Evolutionary conservation across 768 basidiomycete genomes (phyloP), one percentile per base, ranked within the genome.

Genomic region (Boletales sp.): DNA sequence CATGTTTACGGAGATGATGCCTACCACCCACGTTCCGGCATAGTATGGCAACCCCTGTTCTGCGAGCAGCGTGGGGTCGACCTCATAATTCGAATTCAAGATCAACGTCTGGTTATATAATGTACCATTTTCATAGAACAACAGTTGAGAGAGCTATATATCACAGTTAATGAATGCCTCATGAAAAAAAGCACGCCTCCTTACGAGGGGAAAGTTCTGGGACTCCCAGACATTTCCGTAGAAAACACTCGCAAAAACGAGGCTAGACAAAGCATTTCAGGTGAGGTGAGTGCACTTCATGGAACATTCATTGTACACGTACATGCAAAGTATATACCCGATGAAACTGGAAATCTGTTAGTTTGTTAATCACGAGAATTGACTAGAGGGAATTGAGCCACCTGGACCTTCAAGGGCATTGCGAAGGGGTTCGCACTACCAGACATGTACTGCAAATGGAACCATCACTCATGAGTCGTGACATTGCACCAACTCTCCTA

Each of bases 181-280:
- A 4, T 12, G 8, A 9, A 25, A 36, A 15, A 10, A 36, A 58
- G 60, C 74, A 47, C 64, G 32, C 57, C 25, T 4, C 3, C 25
- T 4, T 28, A 74, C 72, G 67, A 83, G 83, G 2, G 83, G 83
- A 69, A 84, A 82, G 57, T 71, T 76, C 57, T 80, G 75, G 2
- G 75, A 76, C 40, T 77, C 63, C 83, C 82, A 85, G 11, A 74
- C 66, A 51, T 86, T 83, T 38, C 62, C 71, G 11, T 73, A 74
- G 54, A 70, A 79, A 3, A 72, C 56, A 0, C 65, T 14, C 18
- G 46, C 70, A 54, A 52, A 75, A 66, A 64, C 69, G 56, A 51
- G 67, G 57, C 60, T 61, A 53, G 34, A 45, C 56, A 17, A 54
- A 34, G 1, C 3, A 21, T 5, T 11, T 60, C 35, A 56, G 54